Evolutionary conservation across 805 yeast genomes (phyloP).

Genomic region (Myxozyma geophila): DNA sequence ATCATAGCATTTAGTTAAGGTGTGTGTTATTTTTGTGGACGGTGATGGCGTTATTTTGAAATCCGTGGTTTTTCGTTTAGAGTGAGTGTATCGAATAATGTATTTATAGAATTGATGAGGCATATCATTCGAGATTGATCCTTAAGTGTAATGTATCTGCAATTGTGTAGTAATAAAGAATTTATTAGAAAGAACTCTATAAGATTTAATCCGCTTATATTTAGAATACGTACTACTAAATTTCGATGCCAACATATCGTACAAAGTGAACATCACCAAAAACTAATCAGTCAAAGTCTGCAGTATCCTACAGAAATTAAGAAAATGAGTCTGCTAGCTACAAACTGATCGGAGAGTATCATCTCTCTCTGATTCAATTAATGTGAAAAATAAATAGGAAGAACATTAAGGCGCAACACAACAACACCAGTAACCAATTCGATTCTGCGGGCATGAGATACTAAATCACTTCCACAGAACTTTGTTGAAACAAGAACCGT

Average conservation of each 20-base stretch:
- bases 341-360: too few relatives aligned
- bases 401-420: neutral
- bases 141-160: too few relatives aligned
- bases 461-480: too few relatives aligned
- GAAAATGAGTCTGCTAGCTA: too few relatives aligned
- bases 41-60: neutral
- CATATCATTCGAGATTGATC: too few relatives aligned
- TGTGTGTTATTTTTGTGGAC: neutral
- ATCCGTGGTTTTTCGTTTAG: neutral
- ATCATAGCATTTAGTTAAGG: neutral
- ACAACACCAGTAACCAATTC: too few relatives aligned
- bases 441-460: too few relatives aligned
- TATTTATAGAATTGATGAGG: too few relatives aligned
- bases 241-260: slow-evolving; percentile 1
- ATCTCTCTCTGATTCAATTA: neutral
- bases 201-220: neutral
- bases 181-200: too few relatives aligned
- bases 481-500: neutral
- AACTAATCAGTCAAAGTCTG: neutral
- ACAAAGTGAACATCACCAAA: neutral
- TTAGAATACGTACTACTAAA: neutral
- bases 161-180: too few relatives aligned
- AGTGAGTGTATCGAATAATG: too few relatives aligned
- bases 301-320: too few relatives aligned
- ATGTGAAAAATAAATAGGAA: neutral